Evolutionary conservation across 169 alveolate species (phyloP).

Genomic region (Plasmodium yoelii): DNA sequence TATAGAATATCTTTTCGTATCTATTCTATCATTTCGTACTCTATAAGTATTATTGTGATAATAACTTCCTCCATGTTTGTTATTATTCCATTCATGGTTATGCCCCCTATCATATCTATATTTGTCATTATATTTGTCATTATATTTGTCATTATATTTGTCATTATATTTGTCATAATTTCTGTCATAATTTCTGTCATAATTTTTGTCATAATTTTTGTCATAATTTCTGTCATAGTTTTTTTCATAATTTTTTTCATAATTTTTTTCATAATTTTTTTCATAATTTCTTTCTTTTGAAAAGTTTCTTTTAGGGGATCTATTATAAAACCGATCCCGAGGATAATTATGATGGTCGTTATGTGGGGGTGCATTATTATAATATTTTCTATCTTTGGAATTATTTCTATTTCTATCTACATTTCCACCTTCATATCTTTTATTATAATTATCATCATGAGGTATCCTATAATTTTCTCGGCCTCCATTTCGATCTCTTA

Average conservation of each 20-base stretch:
- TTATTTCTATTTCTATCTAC: background rate
- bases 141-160: too few relatives aligned
- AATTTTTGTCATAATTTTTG: too few relatives aligned
- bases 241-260: too few relatives aligned
- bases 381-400: constrained; percentile 4
- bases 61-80: background rate
- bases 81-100: constrained; percentile 3
- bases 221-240: too few relatives aligned
- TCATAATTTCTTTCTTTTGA: constrained; percentile 24
- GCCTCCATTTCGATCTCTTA: constrained; percentile 25
- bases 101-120: constrained; percentile 22
- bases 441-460: background rate
- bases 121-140: constrained; percentile 4
- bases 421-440: background rate
- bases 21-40: constrained; percentile 37
- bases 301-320: constrained; percentile 36
- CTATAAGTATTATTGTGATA: constrained; percentile 3
- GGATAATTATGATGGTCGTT: constrained; percentile 32
- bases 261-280: background rate
- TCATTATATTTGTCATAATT: too few relatives aligned
- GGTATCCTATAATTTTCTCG: constrained; percentile 13
- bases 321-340: constrained; percentile 45
- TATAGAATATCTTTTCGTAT: constrained; percentile 31
- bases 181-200: too few relatives aligned
- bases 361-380: constrained; percentile 13